Evolutionary conservation across 2,329 filamentous ascomycete species (phyloP).

Genomic region (Aureobasidium vineae): DNA sequence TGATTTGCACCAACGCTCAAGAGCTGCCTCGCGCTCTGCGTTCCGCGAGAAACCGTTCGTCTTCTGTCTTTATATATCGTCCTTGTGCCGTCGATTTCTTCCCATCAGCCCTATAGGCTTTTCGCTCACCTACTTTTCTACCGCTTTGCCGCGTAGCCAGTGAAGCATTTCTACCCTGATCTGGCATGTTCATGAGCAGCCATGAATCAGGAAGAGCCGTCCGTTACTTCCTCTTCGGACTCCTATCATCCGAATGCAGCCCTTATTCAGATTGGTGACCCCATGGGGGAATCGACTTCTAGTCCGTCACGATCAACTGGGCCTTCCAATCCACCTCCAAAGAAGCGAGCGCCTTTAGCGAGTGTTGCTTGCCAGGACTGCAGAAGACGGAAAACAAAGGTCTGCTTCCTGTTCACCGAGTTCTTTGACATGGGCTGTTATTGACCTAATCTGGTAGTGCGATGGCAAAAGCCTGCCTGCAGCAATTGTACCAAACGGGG

Average conservation of each 20-base stretch:
- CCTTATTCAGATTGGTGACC: not conserved
- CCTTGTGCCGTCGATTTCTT: not conserved
- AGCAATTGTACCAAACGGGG: slow-evolving; percentile 7
- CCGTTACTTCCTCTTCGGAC: not conserved
- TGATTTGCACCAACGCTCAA: not conserved
- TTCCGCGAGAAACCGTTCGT: not conserved
- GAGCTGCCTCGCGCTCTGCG: not conserved
- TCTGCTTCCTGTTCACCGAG: not conserved
- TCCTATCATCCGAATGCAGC: not conserved
- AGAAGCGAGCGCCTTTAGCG: slow-evolving; percentile 18
- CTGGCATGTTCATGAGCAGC: slow-evolving; percentile 6
- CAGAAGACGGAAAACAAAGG: slow-evolving; percentile 25
- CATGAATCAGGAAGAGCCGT: slow-evolving; percentile 9
- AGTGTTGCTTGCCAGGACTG: slow-evolving; percentile 24
- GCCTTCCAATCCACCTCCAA: not conserved
- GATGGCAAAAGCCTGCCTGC: slow-evolving; percentile 18
- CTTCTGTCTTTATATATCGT: not conserved
- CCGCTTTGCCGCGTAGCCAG: slow-evolving; percentile 16
- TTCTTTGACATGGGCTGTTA: not conserved
- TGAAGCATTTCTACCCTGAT: not conserved
- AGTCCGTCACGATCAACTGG: slow-evolving; percentile 4
- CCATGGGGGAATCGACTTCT: not conserved
- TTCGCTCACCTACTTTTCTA: not conserved
- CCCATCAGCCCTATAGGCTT: slow-evolving; percentile 6
- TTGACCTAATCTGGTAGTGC: slow-evolving; percentile 5